Conservation (phyloP, 2,329 filamentous ascomycete genomes). For the Beauveria sp. region DNA sequence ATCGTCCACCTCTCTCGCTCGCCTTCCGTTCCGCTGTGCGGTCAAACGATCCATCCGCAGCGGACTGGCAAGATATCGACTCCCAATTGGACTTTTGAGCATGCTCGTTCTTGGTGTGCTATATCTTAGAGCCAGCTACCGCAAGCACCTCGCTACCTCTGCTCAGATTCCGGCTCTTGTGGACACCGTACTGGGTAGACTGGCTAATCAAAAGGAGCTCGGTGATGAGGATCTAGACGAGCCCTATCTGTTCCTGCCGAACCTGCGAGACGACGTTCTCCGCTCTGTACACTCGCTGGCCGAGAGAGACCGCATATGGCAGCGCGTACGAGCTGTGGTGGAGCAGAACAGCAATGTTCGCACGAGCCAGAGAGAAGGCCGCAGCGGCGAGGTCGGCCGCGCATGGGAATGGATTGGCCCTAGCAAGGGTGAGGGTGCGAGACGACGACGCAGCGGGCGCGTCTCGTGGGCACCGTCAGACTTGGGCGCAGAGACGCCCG, state of each 20-base stretch:
- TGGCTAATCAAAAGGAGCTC: constrained; percentile 78
- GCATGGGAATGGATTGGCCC: constrained; percentile 67
- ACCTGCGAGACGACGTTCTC: constrained; percentile 85
- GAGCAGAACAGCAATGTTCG: constrained; percentile 92
- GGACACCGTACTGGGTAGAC: constrained; percentile 71
- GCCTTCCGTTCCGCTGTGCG: constrained; percentile 78
- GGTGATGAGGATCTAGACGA: constrained; percentile 62
- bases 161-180: constrained; percentile 77
- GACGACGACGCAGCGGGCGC: constrained; percentile 45
- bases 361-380: constrained; percentile 59
- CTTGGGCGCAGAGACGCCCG: constrained; percentile 28
- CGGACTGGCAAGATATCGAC: constrained; percentile 78
- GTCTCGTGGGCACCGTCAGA: constrained; percentile 36
- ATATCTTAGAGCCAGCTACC: constrained; percentile 59
- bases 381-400: constrained; percentile 56
- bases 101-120: constrained; percentile 39
- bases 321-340: constrained; percentile 72
- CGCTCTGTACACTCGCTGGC: constrained; percentile 69
- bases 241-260: constrained; percentile 76
- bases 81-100: constrained; percentile 66
- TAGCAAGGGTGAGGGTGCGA: constrained; percentile 34
- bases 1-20: constrained; percentile 82
- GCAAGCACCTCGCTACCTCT: constrained; percentile 55
- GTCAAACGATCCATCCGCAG: constrained; percentile 70
- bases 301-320: constrained; percentile 77